Percentiles rank a stretch among this genome's conserved stretches.
phyloP scores from a whole-genome alignment of 805 yeast species.

The Kazachstania kunashirensis region DNA sequence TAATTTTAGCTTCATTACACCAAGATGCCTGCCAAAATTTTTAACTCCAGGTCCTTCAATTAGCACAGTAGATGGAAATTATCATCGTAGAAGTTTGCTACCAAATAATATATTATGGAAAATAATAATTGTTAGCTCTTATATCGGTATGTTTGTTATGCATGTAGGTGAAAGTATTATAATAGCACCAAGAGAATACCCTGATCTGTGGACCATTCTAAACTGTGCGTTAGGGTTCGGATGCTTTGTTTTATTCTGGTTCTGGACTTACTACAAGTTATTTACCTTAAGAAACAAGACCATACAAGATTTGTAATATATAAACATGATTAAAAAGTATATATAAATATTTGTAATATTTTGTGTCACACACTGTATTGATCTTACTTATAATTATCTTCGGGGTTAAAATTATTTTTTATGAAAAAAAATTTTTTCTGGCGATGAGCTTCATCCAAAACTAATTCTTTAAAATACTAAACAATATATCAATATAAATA shows the following conservation, averaged over 20 bases:
- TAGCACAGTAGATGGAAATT: conserved; percentile 24
- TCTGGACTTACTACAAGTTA: conserved; percentile 67
- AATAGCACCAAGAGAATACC: conserved; percentile 50
- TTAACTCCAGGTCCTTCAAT: conserved; percentile 39
- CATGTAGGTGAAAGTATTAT: conserved; percentile 45
- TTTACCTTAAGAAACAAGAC: conserved; percentile 26
- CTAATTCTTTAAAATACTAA: background rate
- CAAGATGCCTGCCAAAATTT: conserved; percentile 33
- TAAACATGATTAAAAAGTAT: background rate
- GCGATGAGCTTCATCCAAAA: conserved; percentile 3
- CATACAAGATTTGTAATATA: conserved; percentile 16
- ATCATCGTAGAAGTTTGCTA: conserved; percentile 34
- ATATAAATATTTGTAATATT: background rate
- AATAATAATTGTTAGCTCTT: conserved; percentile 42
- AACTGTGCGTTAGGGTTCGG: conserved; percentile 68
- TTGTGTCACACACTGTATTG: background rate
- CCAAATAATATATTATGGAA: conserved; percentile 45
- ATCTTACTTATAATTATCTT: background rate
- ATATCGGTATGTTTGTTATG: conserved; percentile 39
- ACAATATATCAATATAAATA: background rate
- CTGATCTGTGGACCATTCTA: conserved; percentile 78
- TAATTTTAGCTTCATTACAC: conserved; percentile 45
- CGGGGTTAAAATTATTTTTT: background rate
- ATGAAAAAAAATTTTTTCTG: conserved; percentile 1
- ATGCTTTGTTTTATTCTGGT: conserved; percentile 64